A percentile compares a stretch with the other conserved stretches of the same genome.
Evolutionary conservation across 371 early-diverging fungal species (phyloP).

Genomic region (Chytridium lagenaria): DNA sequence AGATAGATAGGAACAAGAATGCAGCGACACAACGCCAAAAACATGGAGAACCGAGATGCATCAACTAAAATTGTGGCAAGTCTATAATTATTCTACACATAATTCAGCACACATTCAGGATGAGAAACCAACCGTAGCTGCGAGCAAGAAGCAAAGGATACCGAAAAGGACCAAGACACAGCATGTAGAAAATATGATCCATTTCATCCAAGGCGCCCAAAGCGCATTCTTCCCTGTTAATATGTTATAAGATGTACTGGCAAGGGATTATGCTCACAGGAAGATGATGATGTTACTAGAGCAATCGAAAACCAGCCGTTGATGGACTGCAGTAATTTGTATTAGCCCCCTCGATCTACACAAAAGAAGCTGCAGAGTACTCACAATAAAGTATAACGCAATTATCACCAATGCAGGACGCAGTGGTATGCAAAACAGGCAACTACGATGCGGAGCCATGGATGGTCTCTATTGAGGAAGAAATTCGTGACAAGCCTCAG

Average conservation of each 20-base stretch:
- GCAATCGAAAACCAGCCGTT: not conserved
- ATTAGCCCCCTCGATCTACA: too few species aligned
- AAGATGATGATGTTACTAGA: not conserved
- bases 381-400: not conserved
- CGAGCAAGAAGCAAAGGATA: not conserved
- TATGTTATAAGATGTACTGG: not conserved
- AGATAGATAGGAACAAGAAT: constrained; percentile 4
- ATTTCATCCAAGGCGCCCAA: constrained; percentile 7
- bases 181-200: not conserved
- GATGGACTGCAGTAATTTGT: not conserved
- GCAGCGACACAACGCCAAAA: not conserved
- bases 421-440: constrained; percentile 13
- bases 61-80: not conserved
- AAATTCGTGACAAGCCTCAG: too few species aligned
- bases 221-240: not conserved
- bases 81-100: not conserved
- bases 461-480: too few species aligned
- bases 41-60: constrained; percentile 3
- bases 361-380: constrained; percentile 2
- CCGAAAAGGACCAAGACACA: not conserved
- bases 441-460: constrained; percentile 2
- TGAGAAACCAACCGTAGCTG: not conserved
- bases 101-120: not conserved
- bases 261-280: not conserved
- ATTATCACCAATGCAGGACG: not conserved